A percentile compares a stretch with the other conserved stretches of the same genome.
Evolutionary conservation across 1,284 basidiomycete genomes (phyloP).

Genomic region (Ceratobasidium papillatum): DNA sequence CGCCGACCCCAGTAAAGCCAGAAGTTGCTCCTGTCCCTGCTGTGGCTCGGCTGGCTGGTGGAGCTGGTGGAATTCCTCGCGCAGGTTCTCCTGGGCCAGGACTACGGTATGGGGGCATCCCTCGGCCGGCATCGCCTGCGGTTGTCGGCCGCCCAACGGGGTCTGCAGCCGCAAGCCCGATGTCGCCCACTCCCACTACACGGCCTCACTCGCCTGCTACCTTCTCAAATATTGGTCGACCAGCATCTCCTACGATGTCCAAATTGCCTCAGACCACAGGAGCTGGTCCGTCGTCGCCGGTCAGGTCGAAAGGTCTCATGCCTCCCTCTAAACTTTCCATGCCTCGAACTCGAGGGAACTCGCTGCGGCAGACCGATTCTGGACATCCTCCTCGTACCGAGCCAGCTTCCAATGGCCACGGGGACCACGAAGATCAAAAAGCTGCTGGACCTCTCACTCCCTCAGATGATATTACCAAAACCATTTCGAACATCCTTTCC

Average conservation of each 20-base stretch:
- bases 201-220: constrained; percentile 29
- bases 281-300: constrained; percentile 64
- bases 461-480: constrained; percentile 73
- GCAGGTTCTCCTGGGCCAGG: constrained; percentile 63
- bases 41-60: constrained; percentile 63
- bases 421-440: neutral
- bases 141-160: constrained; percentile 40
- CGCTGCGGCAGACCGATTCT: constrained; percentile 46
- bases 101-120: constrained; percentile 47
- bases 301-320: constrained; percentile 51
- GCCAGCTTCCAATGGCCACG: constrained; percentile 41
- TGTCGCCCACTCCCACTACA: constrained; percentile 62
- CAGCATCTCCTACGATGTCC: constrained; percentile 17
- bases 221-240: constrained; percentile 11
- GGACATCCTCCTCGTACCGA: constrained; percentile 45
- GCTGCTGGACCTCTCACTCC: neutral
- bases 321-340: constrained; percentile 24
- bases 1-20: constrained; percentile 39
- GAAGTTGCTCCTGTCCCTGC: constrained; percentile 39
- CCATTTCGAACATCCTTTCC: constrained; percentile 84
- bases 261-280: constrained; percentile 18
- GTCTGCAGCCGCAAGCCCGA: constrained; percentile 61
- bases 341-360: constrained; percentile 11
- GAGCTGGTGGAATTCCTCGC: constrained; percentile 58
- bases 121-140: constrained; percentile 43